Conservation (phyloP, 208 protist genomes). For the Leptomonas pyrrhocoris region DNA sequence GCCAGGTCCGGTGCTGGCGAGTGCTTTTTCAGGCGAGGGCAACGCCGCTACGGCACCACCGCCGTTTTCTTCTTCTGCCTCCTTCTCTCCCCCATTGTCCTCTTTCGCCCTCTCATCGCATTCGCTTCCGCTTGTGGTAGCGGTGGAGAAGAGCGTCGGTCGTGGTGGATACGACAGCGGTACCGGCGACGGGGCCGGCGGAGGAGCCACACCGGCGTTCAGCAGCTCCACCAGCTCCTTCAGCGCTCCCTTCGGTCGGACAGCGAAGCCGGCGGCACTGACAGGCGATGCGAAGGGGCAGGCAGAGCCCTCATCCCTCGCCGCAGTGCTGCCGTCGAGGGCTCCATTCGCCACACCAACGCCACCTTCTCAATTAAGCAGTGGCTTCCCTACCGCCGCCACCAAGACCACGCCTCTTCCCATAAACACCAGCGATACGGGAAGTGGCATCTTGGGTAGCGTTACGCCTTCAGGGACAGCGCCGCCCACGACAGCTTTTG, state of each 20-base stretch:
- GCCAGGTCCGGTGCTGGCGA: background rate
- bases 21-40: no score
- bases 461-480: no score
- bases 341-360: no score
- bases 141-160: slow-evolving; percentile 5
- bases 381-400: no score
- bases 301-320: background rate
- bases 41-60: background rate
- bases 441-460: no score
- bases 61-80: background rate
- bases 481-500: no score
- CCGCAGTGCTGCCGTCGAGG: background rate
- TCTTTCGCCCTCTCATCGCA: background rate
- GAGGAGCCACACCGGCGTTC: background rate
- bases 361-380: no score
- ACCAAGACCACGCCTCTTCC: background rate
- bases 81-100: background rate
- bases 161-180: slow-evolving; percentile 3
- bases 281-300: background rate
- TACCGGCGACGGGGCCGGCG: background rate
- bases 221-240: slow-evolving; percentile 7
- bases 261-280: background rate
- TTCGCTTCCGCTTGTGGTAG: background rate
- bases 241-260: slow-evolving; percentile 2
- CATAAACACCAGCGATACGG: no score